phyloP scores from a whole-genome alignment of 2,329 filamentous ascomycete genomes.

The Ceratocystis papillata region DNA sequence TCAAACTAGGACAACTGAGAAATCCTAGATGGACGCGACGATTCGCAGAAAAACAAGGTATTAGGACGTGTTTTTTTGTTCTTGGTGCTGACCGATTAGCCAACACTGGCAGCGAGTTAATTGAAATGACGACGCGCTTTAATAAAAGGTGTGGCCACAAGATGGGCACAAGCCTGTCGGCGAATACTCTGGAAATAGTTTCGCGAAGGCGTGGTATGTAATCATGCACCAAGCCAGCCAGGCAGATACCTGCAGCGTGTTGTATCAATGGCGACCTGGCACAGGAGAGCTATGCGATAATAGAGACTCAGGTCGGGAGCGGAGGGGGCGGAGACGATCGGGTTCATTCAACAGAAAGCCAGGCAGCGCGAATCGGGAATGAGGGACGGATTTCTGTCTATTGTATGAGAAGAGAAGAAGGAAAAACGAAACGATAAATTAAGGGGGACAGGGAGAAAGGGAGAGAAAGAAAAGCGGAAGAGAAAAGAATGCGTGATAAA shows the following conservation, averaged over 20 bases:
- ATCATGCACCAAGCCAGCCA: background rate
- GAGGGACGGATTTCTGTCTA: background rate
- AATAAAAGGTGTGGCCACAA: background rate
- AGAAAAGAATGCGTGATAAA: constrained; percentile 4
- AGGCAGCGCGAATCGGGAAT: constrained; percentile 8
- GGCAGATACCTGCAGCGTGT: background rate
- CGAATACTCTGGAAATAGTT: background rate
- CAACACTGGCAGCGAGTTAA: background rate
- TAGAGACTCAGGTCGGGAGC: background rate
- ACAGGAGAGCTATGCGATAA: background rate
- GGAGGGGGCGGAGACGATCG: background rate
- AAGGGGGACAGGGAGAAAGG: constrained; percentile 3
- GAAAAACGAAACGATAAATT: constrained; percentile 4
- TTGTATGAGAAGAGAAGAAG: no score
- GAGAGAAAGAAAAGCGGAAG: background rate
- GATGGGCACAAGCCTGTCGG: background rate
- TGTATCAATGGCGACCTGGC: background rate
- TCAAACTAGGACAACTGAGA: background rate
- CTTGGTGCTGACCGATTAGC: background rate
- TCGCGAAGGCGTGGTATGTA: background rate
- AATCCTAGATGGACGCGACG: background rate
- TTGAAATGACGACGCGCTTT: constrained; percentile 1
- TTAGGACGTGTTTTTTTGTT: background rate
- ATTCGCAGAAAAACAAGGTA: background rate
- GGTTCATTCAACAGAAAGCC: background rate